phyloP scores from a whole-genome alignment of 1,284 basidiomycete genomes.

The Cryptococcus sp. region DNA sequence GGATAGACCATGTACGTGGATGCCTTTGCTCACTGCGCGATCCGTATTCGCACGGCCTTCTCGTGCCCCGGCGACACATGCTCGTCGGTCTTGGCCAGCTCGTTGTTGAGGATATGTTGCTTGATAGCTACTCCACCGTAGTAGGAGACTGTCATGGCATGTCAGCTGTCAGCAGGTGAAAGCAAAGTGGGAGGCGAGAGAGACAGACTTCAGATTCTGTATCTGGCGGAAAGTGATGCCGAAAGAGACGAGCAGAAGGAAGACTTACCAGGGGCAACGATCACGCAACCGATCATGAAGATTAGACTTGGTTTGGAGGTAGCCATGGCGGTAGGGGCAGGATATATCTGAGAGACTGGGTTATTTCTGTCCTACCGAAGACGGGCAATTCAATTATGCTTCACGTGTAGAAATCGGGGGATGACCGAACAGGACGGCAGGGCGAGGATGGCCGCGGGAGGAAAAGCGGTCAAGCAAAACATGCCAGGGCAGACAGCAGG shows the following conservation, averaged over 20 bases:
- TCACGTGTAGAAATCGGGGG: not conserved
- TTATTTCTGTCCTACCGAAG: not conserved
- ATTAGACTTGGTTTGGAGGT: constrained; percentile 36
- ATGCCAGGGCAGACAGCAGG: too few species aligned
- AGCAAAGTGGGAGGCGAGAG: not conserved
- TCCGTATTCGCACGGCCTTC: constrained; percentile 28
- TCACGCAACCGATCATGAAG: constrained; percentile 28
- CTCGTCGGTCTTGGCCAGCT: constrained; percentile 15
- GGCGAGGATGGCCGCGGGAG: too few species aligned
- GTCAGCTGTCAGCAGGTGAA: not conserved
- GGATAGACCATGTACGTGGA: not conserved
- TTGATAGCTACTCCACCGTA: constrained; percentile 36
- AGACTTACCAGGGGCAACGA: constrained; percentile 35
- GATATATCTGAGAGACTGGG: not conserved
- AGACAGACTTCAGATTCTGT: not conserved
- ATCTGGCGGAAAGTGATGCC: not conserved
- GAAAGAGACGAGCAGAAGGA: not conserved
- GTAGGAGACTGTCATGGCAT: constrained; percentile 25
- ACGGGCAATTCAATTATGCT: not conserved
- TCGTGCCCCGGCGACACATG: constrained; percentile 17
- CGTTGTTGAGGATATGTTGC: constrained; percentile 31
- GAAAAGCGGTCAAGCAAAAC: too few species aligned
- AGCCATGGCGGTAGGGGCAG: constrained; percentile 17
- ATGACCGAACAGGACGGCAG: not conserved
- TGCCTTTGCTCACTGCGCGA: constrained; percentile 28